Conservation (phyloP, 2,329 filamentous ascomycete species). For the Penicillium sclerotigenum region DNA sequence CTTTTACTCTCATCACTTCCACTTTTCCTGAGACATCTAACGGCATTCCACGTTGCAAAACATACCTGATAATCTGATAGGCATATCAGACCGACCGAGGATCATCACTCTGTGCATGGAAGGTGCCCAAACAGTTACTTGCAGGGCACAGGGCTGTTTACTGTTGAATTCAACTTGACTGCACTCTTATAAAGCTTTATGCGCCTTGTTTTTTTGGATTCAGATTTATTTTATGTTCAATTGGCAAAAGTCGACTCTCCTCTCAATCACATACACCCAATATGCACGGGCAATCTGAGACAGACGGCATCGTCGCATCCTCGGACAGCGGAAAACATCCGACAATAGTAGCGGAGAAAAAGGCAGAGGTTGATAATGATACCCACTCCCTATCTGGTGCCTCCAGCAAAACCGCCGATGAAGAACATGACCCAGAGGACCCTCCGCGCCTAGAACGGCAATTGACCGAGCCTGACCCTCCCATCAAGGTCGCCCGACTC, state of each 20-base stretch:
- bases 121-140: background rate
- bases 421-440: slow-evolving; percentile 20
- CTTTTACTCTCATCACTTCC: background rate
- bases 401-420: slow-evolving; percentile 18
- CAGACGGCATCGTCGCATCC: background rate
- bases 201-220: background rate
- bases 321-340: slow-evolving; percentile 5
- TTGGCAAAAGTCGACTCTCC: background rate
- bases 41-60: background rate
- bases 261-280: background rate
- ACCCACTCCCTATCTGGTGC: slow-evolving; percentile 16
- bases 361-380: slow-evolving; percentile 14
- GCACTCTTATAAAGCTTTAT: background rate
- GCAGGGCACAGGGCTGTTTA: background rate
- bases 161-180: background rate
- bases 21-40: too few species aligned
- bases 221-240: background rate
- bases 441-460: slow-evolving; percentile 14
- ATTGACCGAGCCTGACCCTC: slow-evolving; percentile 29
- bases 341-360: background rate
- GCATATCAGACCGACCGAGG: background rate
- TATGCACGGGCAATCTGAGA: slow-evolving; percentile 5
- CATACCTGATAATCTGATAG: background rate
- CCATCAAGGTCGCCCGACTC: slow-evolving; percentile 50
- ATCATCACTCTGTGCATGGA: background rate